Conservation (phyloP, 352 stramenopile genomes). For the Pythium monospermum region DNA sequence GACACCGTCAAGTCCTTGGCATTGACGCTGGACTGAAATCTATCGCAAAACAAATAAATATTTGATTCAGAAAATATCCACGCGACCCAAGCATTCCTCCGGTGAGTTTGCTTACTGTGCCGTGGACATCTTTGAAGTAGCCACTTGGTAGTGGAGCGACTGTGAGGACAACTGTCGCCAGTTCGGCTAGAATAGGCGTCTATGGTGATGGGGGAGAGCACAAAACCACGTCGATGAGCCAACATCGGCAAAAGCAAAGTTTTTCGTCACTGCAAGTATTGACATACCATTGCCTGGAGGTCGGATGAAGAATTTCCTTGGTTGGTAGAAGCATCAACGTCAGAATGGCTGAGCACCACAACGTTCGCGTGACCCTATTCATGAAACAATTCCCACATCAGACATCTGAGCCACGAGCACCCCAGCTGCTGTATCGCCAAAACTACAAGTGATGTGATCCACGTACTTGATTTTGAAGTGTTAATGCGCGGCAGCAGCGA, state of each 20-base stretch:
- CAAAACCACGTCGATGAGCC: not conserved
- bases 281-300: slow-evolving; percentile 7
- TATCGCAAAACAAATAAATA: slow-evolving; percentile 14
- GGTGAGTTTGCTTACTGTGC: slow-evolving; percentile 35
- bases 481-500: slow-evolving; percentile 61
- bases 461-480: no score
- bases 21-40: slow-evolving; percentile 41
- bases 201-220: no score
- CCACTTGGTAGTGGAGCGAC: slow-evolving; percentile 54
- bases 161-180: slow-evolving; percentile 46
- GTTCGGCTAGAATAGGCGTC: slow-evolving; percentile 43
- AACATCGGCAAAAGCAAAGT: not conserved
- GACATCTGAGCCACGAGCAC: no score
- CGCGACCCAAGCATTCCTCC: no score
- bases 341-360: slow-evolving; percentile 48
- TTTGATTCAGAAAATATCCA: no score
- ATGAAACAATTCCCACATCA: no score
- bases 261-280: not conserved
- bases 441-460: no score
- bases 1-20: slow-evolving; percentile 21
- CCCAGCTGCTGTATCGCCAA: no score
- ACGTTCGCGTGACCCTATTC: slow-evolving; percentile 36
- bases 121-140: slow-evolving; percentile 75
- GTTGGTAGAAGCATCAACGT: slow-evolving; percentile 31
- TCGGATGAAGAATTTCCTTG: not conserved